phyloP scores from a whole-genome alignment of 768 basidiomycete genomes.

The Leccinum broughii region DNA sequence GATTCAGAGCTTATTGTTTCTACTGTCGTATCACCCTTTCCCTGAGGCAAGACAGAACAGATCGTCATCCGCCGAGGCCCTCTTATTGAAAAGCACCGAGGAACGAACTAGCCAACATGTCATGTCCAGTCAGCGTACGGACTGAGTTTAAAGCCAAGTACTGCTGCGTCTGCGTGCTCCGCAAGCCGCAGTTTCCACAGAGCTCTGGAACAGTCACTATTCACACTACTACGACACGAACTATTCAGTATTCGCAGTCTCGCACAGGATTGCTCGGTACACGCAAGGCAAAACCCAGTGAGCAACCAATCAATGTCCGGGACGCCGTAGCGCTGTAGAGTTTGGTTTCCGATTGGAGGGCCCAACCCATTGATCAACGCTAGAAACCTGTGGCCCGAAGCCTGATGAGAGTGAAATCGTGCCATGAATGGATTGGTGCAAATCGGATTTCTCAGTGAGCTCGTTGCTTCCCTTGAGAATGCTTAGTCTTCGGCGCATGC shows the following conservation, averaged over 20 bases:
- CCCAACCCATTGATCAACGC: no score
- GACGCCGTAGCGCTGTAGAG: not conserved
- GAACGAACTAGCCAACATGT: not conserved
- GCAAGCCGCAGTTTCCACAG: not conserved
- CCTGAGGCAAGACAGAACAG: not conserved
- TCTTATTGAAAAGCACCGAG: not conserved
- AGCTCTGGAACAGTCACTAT: not conserved
- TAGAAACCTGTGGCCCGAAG: not conserved
- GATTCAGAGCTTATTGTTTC: not conserved
- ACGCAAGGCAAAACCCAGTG: not conserved
- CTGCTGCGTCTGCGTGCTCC: not conserved
- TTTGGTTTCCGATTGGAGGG: not conserved
- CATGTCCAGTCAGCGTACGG: not conserved
- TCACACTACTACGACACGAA: not conserved
- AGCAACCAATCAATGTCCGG: not conserved
- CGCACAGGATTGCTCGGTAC: not conserved
- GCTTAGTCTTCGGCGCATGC: not conserved
- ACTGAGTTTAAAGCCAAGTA: not conserved
- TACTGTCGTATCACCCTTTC: not conserved
- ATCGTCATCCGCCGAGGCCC: not conserved
- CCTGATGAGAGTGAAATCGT: not conserved
- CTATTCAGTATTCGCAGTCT: not conserved
- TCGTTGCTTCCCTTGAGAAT: not conserved
- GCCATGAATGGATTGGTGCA: not conserved
- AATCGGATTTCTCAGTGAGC: not conserved